Evolutionary conservation across 352 stramenopile species (phyloP), one percentile per base, ranked within the genome.

Genomic region (Saprolegnia parasitica): DNA sequence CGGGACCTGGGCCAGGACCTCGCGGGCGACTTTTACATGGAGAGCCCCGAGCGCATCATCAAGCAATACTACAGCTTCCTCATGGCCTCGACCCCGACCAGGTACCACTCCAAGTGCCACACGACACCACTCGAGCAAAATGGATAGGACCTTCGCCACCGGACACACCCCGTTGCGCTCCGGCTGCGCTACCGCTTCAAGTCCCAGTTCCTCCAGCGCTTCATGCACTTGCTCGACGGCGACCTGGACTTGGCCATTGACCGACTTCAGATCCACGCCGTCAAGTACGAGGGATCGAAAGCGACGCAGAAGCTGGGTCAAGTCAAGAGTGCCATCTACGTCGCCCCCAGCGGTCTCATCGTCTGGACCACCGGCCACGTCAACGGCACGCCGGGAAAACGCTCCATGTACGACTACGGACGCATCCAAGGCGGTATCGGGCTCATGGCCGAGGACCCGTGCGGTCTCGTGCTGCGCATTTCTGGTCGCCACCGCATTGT

Each of bases 51-150:
- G 42, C 58, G 58, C 26, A 67, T 67, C 35, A 56, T 67, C 58
- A 67, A 67, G n/a, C 58, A 67, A 32, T 67, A 67, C n/a, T 42
- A 67, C 26, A 67, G 58, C 58, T 67, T 67, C n/a, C 58, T 67
- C 58, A 67, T 67, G 58, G 58, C 58, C 13, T 42, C 49, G 15
- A 23, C 49, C 16, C 58, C 13, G 37, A 23, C 40, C 21, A 67
- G 55, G 55, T 62, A 45, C n/a, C 20, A 26, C 26, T 42, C 23
- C 55, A 62, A n/a, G 55, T 21, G 29, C 29, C 29, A 35, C 29
- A 35, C 2, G 29, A 35, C 29, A 35, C 29, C 10, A 13, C 50
- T 13, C 21, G n/a, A 9, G 8, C 13, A n/a, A 20, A 8, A 58
- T 24, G 26, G 6, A 32, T 20, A 62, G 23, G 58, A 67, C 39